Evolutionary conservation across 495 filamentous ascomycete species (phyloP).

Genomic region (Aspergillus mulundensis): DNA sequence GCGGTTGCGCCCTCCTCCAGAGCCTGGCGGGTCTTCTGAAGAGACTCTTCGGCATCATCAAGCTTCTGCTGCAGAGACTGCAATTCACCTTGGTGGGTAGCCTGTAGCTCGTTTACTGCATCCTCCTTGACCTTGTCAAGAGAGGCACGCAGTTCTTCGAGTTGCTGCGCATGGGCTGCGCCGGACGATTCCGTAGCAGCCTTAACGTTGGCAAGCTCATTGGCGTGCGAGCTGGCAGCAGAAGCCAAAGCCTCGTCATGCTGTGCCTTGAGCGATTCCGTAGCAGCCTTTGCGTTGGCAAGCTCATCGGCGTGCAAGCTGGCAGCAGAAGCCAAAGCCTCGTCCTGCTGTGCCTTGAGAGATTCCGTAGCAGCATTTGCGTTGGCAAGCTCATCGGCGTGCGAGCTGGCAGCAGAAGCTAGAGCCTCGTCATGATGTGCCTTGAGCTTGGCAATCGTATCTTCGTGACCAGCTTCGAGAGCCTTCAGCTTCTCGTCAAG

Average conservation of each 20-base stretch:
- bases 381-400: constrained; percentile 34
- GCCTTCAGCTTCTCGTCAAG: constrained; percentile 36
- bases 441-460: constrained; percentile 31
- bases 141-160: constrained; percentile 41
- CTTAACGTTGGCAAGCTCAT: constrained; percentile 33
- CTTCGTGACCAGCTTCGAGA: constrained; percentile 37
- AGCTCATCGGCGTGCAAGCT: constrained; percentile 36
- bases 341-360: constrained; percentile 30
- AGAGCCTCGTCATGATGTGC: constrained; percentile 35
- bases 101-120: constrained; percentile 34
- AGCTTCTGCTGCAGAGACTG: constrained; percentile 33
- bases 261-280: constrained; percentile 29
- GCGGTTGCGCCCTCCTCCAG: constrained; percentile 34
- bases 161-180: constrained; percentile 32
- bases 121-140: constrained; percentile 33
- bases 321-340: constrained; percentile 27
- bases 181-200: constrained; percentile 32
- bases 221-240: constrained; percentile 28
- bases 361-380: constrained; percentile 35
- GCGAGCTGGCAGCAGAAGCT: constrained; percentile 26
- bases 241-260: constrained; percentile 34
- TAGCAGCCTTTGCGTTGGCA: constrained; percentile 28
- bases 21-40: constrained; percentile 31
- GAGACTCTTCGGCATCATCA: constrained; percentile 30
- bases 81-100: constrained; percentile 33